Conservation (phyloP, 495 filamentous ascomycete genomes). For the Podospora pseudopauciseta region DNA sequence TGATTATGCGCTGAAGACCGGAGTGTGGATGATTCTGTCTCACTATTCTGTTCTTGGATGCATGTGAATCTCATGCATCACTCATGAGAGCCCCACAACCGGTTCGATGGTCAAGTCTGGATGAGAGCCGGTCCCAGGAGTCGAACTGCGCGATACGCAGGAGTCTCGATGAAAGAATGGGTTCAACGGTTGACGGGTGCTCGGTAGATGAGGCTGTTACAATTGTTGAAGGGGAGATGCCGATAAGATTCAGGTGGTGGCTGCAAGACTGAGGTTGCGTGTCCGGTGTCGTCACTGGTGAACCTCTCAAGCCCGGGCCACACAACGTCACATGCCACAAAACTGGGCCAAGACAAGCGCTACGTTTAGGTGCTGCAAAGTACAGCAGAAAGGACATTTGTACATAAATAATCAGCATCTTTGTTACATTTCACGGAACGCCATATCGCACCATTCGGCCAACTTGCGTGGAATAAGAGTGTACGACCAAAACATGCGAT, state of each 20-base stretch:
- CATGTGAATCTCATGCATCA: not conserved
- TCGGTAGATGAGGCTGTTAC: not conserved
- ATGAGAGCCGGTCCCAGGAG: not conserved
- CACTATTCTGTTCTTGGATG: not conserved
- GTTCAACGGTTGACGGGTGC: not conserved
- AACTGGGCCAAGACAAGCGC: constrained; percentile 9
- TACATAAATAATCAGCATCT: not conserved
- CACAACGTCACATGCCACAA: constrained; percentile 7
- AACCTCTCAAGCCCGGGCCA: not conserved
- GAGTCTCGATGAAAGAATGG: not conserved
- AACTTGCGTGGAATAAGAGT: not conserved
- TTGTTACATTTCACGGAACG: not conserved
- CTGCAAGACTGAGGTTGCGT: not conserved
- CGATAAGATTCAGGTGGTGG: not conserved
- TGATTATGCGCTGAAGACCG: not conserved
- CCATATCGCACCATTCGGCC: not conserved
- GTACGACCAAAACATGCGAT: not conserved
- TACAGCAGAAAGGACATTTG: not conserved
- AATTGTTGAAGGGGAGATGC: not conserved
- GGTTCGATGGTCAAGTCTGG: not conserved
- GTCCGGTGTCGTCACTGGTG: constrained; percentile 1
- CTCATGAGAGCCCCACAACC: not conserved
- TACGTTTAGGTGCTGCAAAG: not conserved
- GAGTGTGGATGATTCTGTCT: not conserved
- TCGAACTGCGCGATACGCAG: not conserved